phyloP scores from a whole-genome alignment of 1,139 yeast genomes.

The Saccharomyces hybrid region DNA sequence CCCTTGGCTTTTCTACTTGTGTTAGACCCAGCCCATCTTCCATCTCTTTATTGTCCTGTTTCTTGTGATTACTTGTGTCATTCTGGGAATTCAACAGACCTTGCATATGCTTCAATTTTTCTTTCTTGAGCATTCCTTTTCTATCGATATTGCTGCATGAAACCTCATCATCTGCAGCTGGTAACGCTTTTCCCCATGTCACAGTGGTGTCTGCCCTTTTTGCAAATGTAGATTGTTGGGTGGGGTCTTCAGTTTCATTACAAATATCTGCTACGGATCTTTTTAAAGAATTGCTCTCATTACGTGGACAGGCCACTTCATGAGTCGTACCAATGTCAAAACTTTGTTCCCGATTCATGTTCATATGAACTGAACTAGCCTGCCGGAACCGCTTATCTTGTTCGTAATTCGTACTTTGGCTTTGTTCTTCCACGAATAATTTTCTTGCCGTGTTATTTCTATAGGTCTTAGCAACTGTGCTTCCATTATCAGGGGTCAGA shows the following conservation, averaged over 20 bases:
- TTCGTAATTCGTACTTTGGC: slow-evolving; percentile 1
- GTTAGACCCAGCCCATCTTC: slow-evolving; percentile 34
- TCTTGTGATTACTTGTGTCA: not conserved
- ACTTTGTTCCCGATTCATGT: not conserved
- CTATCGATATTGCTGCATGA: not conserved
- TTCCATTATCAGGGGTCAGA: not conserved
- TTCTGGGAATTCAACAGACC: not conserved
- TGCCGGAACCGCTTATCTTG: not conserved
- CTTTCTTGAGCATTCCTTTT: not conserved
- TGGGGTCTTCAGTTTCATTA: not conserved
- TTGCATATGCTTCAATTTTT: not conserved
- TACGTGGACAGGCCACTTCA: not conserved
- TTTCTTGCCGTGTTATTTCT: slow-evolving; percentile 1
- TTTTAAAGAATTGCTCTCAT: not conserved
- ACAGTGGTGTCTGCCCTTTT: not conserved
- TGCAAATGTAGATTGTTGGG: slow-evolving; percentile 1
- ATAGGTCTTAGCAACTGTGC: not conserved
- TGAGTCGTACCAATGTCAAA: not conserved
- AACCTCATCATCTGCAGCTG: not conserved
- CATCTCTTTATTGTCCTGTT: slow-evolving; percentile 6
- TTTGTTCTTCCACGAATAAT: slow-evolving; percentile 5
- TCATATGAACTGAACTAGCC: not conserved
- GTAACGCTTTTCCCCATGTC: not conserved
- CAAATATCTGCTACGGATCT: not conserved
- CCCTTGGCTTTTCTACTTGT: slow-evolving; percentile 28